A percentile compares a stretch with the other conserved stretches of the same genome.
phyloP scores from a whole-genome alignment of 495 filamentous ascomycete species.

The Annulohypoxylon moriforme region DNA sequence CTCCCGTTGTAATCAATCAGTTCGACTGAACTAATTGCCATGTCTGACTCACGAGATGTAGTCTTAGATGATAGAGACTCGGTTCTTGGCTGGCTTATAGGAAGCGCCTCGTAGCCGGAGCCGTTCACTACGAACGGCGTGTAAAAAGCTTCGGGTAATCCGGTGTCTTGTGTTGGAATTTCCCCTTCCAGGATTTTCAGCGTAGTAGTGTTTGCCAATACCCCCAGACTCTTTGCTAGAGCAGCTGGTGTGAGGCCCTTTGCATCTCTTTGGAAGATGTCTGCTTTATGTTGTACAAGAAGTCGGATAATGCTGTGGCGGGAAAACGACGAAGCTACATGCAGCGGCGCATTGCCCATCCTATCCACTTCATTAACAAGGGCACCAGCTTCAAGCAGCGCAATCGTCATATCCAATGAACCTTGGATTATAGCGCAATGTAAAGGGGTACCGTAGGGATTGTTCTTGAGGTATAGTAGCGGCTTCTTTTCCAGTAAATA shows the following conservation, averaged over 20 bases:
- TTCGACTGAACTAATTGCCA: background rate
- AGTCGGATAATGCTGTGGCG: constrained; percentile 25
- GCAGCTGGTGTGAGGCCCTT: background rate
- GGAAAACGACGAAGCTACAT: constrained; percentile 15
- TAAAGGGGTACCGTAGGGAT: constrained; percentile 10
- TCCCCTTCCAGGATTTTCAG: background rate
- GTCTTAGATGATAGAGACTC: background rate
- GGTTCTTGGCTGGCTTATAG: background rate
- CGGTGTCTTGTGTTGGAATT: background rate
- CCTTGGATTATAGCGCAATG: constrained; percentile 22
- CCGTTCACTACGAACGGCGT: background rate
- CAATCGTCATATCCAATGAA: constrained; percentile 17
- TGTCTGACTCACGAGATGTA: background rate
- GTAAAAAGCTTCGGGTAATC: background rate
- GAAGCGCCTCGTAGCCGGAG: background rate
- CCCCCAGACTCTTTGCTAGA: background rate
- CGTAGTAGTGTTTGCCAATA: background rate
- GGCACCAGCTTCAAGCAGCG: constrained; percentile 24
- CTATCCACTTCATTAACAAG: constrained; percentile 11
- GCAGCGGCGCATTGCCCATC: constrained; percentile 7
- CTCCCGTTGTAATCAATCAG: background rate
- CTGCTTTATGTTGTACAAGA: constrained; percentile 10
- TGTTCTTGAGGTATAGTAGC: constrained; percentile 24
- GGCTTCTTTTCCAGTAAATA: constrained; percentile 32
- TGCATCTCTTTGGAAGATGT: background rate